Conservation (phyloP, 352 stramenopile genomes). For the Elongisporangium undulatum region DNA sequence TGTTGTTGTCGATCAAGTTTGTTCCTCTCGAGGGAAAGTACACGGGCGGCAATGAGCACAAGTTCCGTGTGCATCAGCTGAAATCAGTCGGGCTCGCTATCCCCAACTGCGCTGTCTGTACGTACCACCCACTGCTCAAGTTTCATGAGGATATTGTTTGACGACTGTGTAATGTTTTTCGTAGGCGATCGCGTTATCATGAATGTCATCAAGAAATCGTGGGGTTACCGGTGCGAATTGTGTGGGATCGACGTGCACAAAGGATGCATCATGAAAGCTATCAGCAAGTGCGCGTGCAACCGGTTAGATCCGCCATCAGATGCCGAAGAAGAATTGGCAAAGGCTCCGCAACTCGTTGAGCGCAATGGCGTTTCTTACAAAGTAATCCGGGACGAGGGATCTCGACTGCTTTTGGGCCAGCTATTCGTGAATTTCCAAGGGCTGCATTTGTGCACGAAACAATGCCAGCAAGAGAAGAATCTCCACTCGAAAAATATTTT, state of each 20-base stretch:
- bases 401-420: constrained; percentile 30
- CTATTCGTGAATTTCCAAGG: constrained; percentile 78
- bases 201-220: constrained; percentile 73
- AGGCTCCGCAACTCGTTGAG: constrained; percentile 7
- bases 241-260: constrained; percentile 85
- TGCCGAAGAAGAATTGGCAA: constrained; percentile 14
- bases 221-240: constrained; percentile 80
- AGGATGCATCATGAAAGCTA: constrained; percentile 84
- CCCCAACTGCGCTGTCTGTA: constrained; percentile 72
- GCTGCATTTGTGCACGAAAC: constrained; percentile 78
- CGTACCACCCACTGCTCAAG: constrained; percentile 8
- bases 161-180: constrained; percentile 4
- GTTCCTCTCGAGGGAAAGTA: constrained; percentile 58
- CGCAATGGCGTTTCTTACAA: constrained; percentile 33
- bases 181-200: constrained; percentile 78
- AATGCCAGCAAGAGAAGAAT: constrained; percentile 55
- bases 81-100: constrained; percentile 84
- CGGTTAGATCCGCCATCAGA: constrained; percentile 10
- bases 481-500: constrained; percentile 86
- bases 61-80: constrained; percentile 84
- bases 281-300: constrained; percentile 68
- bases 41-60: constrained; percentile 63
- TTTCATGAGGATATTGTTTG: neutral
- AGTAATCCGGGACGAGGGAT: constrained; percentile 38
- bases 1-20: constrained; percentile 78